phyloP scores from a whole-genome alignment of 2,329 filamentous ascomycete genomes.

The Incumbomyces delicatus region DNA sequence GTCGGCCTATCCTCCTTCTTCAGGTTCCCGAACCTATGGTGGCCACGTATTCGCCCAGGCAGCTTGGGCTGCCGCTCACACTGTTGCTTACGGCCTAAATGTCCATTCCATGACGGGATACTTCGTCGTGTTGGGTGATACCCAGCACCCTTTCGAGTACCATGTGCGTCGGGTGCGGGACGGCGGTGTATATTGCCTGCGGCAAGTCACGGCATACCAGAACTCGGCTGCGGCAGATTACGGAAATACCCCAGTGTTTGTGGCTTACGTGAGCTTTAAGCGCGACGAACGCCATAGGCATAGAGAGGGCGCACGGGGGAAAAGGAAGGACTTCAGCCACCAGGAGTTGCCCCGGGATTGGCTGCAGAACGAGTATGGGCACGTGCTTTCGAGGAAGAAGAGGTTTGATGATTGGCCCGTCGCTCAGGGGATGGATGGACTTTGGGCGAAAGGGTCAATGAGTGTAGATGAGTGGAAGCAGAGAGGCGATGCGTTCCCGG shows the following conservation, averaged over 20 bases:
- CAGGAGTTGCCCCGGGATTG: slow-evolving; percentile 19
- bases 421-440: slow-evolving; percentile 28
- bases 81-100: slow-evolving; percentile 40
- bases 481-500: slow-evolving; percentile 27
- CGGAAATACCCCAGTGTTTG: slow-evolving; percentile 12
- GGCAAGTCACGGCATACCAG: slow-evolving; percentile 44
- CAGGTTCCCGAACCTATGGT: slow-evolving; percentile 33
- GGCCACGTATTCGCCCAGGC: slow-evolving; percentile 50
- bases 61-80: slow-evolving; percentile 47
- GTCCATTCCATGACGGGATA: slow-evolving; percentile 46
- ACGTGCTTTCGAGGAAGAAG: slow-evolving; percentile 23
- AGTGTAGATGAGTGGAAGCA: slow-evolving; percentile 22
- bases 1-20: slow-evolving; percentile 14
- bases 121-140: slow-evolving; percentile 40
- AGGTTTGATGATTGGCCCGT: slow-evolving; percentile 26
- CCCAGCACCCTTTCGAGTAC: slow-evolving; percentile 42
- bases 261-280: slow-evolving; percentile 17
- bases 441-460: slow-evolving; percentile 26
- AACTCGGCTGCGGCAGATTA: slow-evolving; percentile 21
- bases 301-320: slow-evolving; percentile 3
- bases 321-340: slow-evolving; percentile 11
- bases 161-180: slow-evolving; percentile 42
- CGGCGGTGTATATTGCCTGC: slow-evolving; percentile 43
- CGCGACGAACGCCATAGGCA: slow-evolving; percentile 10
- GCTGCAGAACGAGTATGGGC: slow-evolving; percentile 24